Base-by-base conservation (phyloP, 768 basidiomycete genomes). In the Hysterangium stoloniferum region DNA sequence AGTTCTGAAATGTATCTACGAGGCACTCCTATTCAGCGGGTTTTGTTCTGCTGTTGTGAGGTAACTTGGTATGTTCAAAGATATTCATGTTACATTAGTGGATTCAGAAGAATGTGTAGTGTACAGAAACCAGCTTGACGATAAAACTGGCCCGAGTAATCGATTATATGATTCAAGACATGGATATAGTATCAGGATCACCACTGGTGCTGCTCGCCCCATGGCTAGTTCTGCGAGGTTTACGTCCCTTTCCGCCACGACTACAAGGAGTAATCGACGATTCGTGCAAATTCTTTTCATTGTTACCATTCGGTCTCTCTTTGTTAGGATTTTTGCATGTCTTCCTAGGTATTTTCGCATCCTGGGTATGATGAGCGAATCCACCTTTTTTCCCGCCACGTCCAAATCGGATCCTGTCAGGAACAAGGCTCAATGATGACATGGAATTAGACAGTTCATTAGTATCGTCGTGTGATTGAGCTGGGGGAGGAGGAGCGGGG, bases 361-460 rank as follows among this genome's bases (percentile, higher is more conserved):
- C 11, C 41, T 42, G 24, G 4, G 20, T 22, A 1, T n/a, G 9
- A 32, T 32, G 44, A 13, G 27, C 68, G 54, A 82, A 77, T 6
- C 77, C 80, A 24, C 74, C 75, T 19, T 62, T 66, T 56, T 73
- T 77, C 3, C 79, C 80, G 0, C 87, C 87, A 33, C 85, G 72
- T 22, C 86, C 86, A 53, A 90, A 90, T 11, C 81, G 75, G 35
- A 89, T 74, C 0, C 82, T 73, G 3, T 77, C 66, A 3, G 86
- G 86, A 1, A 89, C 76, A 49, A 89, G 74, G 7, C 78, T 69
- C 57, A 78, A 67, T 25, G 75, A 64, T 48, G 64, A 65, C 59
- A 77, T 64, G 1, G 72, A 72, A 22, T 69, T 63, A 17, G 78
- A 61, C 12, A 89, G 70, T 13, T 66, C 67, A 31, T 61, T 62